Conservation (phyloP, 148 eudicot genomes). For the Rhododendron vialii region DNA sequence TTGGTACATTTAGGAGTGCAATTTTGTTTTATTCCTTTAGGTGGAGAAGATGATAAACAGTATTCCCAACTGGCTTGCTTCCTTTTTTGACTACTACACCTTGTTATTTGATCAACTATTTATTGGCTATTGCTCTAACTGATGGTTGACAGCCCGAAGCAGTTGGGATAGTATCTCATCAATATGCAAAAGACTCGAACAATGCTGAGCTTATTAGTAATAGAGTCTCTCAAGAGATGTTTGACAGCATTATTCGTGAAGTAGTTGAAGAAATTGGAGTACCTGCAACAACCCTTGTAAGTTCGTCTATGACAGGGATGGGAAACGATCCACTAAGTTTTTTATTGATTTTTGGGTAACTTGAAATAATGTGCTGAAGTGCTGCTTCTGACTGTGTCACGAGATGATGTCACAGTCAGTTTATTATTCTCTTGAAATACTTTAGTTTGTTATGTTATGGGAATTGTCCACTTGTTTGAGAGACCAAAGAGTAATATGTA, state of each 20-base stretch:
- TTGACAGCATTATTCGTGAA: conserved; percentile 83
- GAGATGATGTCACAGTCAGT: background rate
- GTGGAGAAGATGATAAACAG: background rate
- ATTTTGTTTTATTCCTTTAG: background rate
- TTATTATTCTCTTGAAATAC: background rate
- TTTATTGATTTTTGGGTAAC: background rate
- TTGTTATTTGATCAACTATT: background rate
- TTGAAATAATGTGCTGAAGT: conserved; percentile 23
- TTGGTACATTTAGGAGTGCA: background rate
- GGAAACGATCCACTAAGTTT: background rate
- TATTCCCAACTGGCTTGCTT: background rate
- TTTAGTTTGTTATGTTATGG: background rate
- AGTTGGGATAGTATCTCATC: conserved; percentile 54
- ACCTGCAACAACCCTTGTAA: conserved; percentile 61
- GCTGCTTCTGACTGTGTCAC: conserved; percentile 12
- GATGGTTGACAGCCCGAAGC: conserved; percentile 67
- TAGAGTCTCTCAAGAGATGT: conserved; percentile 84
- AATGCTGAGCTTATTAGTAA: conserved; percentile 27
- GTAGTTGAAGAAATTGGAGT: conserved; percentile 96
- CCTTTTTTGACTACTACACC: background rate
- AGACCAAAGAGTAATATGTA: background rate
- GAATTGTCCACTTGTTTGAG: conserved; percentile 1
- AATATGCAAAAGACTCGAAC: conserved; percentile 14
- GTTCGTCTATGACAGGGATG: conserved; percentile 20
- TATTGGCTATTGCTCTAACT: background rate